Base-by-base conservation (phyloP, 495 filamentous ascomycete genomes). In the Lophiotrema nucula region DNA sequence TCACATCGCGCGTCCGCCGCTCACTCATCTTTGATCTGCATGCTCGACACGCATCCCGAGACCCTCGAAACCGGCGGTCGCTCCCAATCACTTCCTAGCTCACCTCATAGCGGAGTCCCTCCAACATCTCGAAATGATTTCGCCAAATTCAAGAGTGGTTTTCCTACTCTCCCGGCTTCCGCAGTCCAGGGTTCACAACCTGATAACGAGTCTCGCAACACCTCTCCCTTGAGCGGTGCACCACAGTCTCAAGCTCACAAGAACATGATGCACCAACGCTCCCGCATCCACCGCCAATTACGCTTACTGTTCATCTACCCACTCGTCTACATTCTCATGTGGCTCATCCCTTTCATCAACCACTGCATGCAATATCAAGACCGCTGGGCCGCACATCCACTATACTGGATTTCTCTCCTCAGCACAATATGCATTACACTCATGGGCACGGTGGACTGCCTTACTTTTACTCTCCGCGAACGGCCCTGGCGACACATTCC, bases 231-330 rank as follows among this genome's bases (percentile, higher is more conserved):
- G n/a, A 35, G 28, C 23, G 13, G 1, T 5, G 42, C n/a, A 16
- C 47, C 60, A 25, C 39, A 37, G 16, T 22, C 33, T 24, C 22
- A 39, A 15, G 55, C 48, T 10, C 60, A 62, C 26, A 58, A 41
- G 15, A 54, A 59, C 12, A 26, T 60, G 31, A 23, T 24, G 24
- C 25, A 43, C 47, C 48, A 47, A 21, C 75, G 83, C 38, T 73
- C 77, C 35, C 77, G 76, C 44, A 85, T 87, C 56, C 79, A 77
- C 28, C 79, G 83, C 4, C 88, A 90, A 60, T 74, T 90, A 11
- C 78, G 84, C 41, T 75, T 85, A 25, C 71, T 90, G 2, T 87
- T 90, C 65, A 81, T 85, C 43, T 90, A 91, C 69, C 88, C 88
- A 5, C 64, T 83, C 13, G 74, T 84, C 46, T 90, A 90, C 73